phyloP scores from a whole-genome alignment of 148 eudicot species.

The Rhododendron griersonianum region DNA sequence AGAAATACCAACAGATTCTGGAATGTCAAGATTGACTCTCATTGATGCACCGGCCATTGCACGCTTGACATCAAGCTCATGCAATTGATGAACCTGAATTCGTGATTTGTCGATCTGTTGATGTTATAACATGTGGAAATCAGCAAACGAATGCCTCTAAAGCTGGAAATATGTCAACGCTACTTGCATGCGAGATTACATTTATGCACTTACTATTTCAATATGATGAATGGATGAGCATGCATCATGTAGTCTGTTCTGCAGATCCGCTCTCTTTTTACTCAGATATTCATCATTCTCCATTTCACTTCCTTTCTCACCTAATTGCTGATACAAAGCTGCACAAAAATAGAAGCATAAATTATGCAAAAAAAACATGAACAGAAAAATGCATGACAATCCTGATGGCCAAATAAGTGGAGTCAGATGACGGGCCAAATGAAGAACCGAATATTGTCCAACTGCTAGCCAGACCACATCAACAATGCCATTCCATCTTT shows the following conservation, averaged over 20 bases:
- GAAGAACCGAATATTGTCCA: background rate
- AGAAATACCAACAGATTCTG: conserved; percentile 80
- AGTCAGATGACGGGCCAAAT: background rate
- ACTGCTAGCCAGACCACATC: background rate
- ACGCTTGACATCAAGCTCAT: conserved; percentile 55
- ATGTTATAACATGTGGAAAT: background rate
- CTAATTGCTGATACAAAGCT: conserved; percentile 79
- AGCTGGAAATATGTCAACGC: background rate
- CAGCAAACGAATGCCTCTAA: background rate
- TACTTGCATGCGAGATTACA: background rate
- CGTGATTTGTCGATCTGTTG: conserved; percentile 54
- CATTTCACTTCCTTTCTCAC: conserved; percentile 63
- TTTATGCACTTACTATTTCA: conserved; percentile 55
- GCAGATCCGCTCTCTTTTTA: conserved; percentile 70
- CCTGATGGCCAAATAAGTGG: background rate
- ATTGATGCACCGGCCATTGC: conserved; percentile 44
- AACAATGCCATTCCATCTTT: background rate
- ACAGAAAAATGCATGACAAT: background rate
- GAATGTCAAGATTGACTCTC: conserved; percentile 71
- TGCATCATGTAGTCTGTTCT: conserved; percentile 64
- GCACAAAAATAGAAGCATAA: conserved; percentile 16
- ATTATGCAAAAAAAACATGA: background rate
- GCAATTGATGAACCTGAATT: conserved; percentile 44
- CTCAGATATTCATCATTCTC: conserved; percentile 69
- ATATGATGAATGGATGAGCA: conserved; percentile 65